Base-by-base conservation (phyloP, 257 asterid genomes). In the Datura wrightii region DNA sequence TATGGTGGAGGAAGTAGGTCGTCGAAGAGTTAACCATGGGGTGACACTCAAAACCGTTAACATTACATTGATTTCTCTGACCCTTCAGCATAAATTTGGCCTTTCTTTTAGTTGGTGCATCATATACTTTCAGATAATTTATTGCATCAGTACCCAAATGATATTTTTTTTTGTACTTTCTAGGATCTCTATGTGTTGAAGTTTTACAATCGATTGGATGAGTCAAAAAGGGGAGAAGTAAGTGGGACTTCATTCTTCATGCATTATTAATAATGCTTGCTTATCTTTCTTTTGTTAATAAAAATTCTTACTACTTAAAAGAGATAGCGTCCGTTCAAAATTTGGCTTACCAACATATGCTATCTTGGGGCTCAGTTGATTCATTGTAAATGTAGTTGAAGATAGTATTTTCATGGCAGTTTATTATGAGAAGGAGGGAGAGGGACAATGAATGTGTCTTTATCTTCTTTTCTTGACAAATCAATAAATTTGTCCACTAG, bases 1-100 rank as follows among this genome's bases (percentile, higher is more conserved):
- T 86, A 93, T 97, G 97, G 95, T 97, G 88, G 99, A 95, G 89
- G 99, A 95, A 87, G 83, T 85, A 65, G 99, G 99, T 53, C 94
- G 94, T 34, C 93, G 97, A 86, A 97, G 91, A 88, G 89, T 97
- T 90, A 89, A 92, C 90, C 86, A 86, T 82, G 89, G 90, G 79
- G 99, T 95, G 93, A 92, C 98, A 60, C 84, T 82, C 87, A 52
- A 15, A 52, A 78, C 24, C 16, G 6, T 34, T 52, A 34, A 78
- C 24, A 8, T 52, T 78, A 34, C 18, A 14, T 52, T 76, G 31
- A 50, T 76, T 70, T 34, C 44, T 76, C 62, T 50, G 82, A 6
- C 8, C 81, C 46, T 76, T 31, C n/a, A 76, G 8, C 82, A 76
- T 50, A 50, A 76, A 11, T 76, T 31, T 76, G 82, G 41, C 62